Percentiles rank a stretch among this genome's conserved stretches.
Evolutionary conservation across 2,329 filamentous ascomycete species (phyloP).

Genomic region (Talaromyces atroroseus): DNA sequence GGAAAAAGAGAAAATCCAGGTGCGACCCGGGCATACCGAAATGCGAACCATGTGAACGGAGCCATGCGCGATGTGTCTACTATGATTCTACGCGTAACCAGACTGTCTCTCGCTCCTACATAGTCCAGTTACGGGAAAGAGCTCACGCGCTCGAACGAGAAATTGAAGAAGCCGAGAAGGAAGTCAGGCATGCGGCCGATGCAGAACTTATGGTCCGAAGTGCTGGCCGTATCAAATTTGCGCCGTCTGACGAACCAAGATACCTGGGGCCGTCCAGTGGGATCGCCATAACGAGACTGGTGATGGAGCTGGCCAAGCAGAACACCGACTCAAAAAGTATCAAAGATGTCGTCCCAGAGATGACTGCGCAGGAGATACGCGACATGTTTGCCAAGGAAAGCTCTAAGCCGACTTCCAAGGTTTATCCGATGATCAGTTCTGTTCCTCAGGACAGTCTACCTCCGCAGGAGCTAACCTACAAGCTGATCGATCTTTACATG

Average conservation of each 20-base stretch:
- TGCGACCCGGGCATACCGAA: conserved; percentile 90
- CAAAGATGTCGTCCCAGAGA: conserved; percentile 81
- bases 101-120: conserved; percentile 85
- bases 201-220: conserved; percentile 82
- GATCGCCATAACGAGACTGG: conserved; percentile 86
- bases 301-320: conserved; percentile 95
- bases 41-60: conserved; percentile 87
- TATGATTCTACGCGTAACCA: conserved; percentile 82
- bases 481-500: conserved; percentile 77
- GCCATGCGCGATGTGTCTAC: conserved; percentile 89
- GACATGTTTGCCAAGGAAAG: conserved; percentile 63
- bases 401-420: conserved; percentile 64
- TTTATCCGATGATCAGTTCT: conserved; percentile 85
- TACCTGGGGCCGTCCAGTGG: conserved; percentile 92
- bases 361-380: conserved; percentile 61
- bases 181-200: conserved; percentile 64
- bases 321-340: conserved; percentile 88
- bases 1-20: conserved; percentile 76
- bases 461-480: conserved; percentile 65
- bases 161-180: conserved; percentile 70
- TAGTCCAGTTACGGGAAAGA: conserved; percentile 82
- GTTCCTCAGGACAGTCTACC: conserved; percentile 73
- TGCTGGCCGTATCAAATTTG: conserved; percentile 76
- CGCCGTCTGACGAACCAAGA: conserved; percentile 79
- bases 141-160: conserved; percentile 78